These are phyloP conservation scores for Camillea tinctor DNA, from an alignment of 2,329 filamentous ascomycete species.

Conservation along the genomic window DNA sequence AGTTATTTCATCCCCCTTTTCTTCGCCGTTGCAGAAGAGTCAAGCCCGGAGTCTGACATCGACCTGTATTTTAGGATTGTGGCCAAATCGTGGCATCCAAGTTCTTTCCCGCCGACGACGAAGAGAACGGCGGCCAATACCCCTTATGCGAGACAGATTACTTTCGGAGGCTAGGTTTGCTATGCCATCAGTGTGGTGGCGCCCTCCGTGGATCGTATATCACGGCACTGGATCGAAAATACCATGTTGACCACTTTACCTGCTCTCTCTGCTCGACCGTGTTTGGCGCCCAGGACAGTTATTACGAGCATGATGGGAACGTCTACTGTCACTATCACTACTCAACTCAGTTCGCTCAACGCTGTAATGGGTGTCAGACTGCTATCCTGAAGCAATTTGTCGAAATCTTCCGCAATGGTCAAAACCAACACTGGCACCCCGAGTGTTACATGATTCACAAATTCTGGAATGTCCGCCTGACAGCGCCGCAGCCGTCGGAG, in stretches of 20 bases:
- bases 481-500: slow-evolving; percentile 54
- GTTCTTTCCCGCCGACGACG: slow-evolving; percentile 95
- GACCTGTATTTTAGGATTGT: slow-evolving; percentile 67
- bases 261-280: slow-evolving; percentile 95
- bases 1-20: too few relatives aligned
- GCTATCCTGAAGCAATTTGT: slow-evolving; percentile 99
- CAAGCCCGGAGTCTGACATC: slow-evolving; percentile 16
- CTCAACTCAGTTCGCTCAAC: slow-evolving; percentile 93
- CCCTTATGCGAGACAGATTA: slow-evolving; percentile 98
- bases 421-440: slow-evolving; percentile 99
- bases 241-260: slow-evolving; percentile 98
- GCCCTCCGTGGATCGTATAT: slow-evolving; percentile 96
- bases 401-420: slow-evolving; percentile 95
- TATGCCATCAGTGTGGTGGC: slow-evolving; percentile 89
- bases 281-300: slow-evolving; percentile 97
- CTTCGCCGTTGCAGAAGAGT: background rate
- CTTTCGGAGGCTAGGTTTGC: slow-evolving; percentile 84
- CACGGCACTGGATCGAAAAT: slow-evolving; percentile 94
- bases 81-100: slow-evolving; percentile 96
- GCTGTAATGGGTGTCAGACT: slow-evolving; percentile 94
- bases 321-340: slow-evolving; percentile 99
- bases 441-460: slow-evolving; percentile 99
- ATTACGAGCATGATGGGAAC: slow-evolving; percentile 95
- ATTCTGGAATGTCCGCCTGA: slow-evolving; percentile 96
- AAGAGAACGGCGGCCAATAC: slow-evolving; percentile 81